phyloP scores from a whole-genome alignment of 805 yeast species.

The Hanseniaspora mollemarum region DNA sequence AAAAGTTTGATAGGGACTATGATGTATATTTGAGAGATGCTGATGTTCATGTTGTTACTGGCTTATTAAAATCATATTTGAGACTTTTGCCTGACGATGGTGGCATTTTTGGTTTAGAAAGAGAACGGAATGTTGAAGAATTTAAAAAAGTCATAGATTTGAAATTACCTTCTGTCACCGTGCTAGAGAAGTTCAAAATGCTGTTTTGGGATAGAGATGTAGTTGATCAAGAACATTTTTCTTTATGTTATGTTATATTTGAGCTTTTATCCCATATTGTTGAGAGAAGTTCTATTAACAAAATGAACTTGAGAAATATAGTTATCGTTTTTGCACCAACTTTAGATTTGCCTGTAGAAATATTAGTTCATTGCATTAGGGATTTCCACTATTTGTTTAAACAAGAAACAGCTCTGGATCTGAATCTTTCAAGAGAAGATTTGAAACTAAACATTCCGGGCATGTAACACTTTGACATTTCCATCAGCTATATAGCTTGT shows the following conservation, averaged over 20 bases:
- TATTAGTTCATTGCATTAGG: slow-evolving; percentile 47
- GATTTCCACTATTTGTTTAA: slow-evolving; percentile 56
- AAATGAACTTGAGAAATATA: slow-evolving; percentile 72
- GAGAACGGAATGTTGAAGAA: slow-evolving; percentile 28
- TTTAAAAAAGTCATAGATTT: slow-evolving; percentile 23
- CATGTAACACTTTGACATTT: neutral
- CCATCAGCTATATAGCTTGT: neutral
- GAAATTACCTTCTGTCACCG: slow-evolving; percentile 23
- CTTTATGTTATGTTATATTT: slow-evolving; percentile 54
- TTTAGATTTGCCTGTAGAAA: slow-evolving; percentile 51
- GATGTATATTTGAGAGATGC: slow-evolving; percentile 41
- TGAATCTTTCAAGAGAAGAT: slow-evolving; percentile 34
- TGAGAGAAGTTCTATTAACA: slow-evolving; percentile 49
- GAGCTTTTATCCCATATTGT: slow-evolving; percentile 56
- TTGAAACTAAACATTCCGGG: slow-evolving; percentile 45
- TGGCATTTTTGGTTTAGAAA: slow-evolving; percentile 45
- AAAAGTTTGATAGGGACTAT: slow-evolving; percentile 49
- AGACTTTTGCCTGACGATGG: slow-evolving; percentile 52
- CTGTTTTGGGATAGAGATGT: slow-evolving; percentile 16
- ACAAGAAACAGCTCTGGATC: slow-evolving; percentile 34
- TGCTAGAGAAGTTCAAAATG: slow-evolving; percentile 8
- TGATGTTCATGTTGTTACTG: slow-evolving; percentile 81
- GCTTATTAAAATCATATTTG: slow-evolving; percentile 68
- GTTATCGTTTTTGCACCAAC: slow-evolving; percentile 80
- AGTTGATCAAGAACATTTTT: slow-evolving; percentile 46